Evolutionary conservation across 2,329 filamentous ascomycete genomes (phyloP).

Genomic region (Fusarium sarcochroum): DNA sequence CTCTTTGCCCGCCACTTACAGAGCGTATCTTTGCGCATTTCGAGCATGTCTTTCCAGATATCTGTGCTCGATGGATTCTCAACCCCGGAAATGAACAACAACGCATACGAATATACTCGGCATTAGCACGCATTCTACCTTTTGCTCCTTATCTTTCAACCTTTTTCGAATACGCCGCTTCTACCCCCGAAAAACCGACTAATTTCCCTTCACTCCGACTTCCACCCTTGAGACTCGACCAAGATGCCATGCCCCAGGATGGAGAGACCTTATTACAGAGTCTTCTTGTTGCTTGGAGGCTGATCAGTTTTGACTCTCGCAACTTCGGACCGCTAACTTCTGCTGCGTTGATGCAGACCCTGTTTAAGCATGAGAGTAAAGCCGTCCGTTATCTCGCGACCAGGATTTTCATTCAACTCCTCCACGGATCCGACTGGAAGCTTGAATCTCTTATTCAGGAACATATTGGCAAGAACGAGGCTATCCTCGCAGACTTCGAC

Average conservation of each 20-base stretch:
- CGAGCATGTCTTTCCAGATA: constrained; percentile 81
- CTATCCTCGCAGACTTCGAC: constrained; percentile 81
- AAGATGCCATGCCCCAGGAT: constrained; percentile 43
- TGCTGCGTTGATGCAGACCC: constrained; percentile 75
- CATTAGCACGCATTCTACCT: constrained; percentile 84
- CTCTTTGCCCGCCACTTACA: constrained; percentile 78
- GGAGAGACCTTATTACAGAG: constrained; percentile 47
- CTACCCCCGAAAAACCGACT: constrained; percentile 26
- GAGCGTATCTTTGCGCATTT: constrained; percentile 82
- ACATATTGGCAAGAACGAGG: constrained; percentile 72
- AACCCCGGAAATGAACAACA: constrained; percentile 57
- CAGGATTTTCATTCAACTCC: constrained; percentile 82
- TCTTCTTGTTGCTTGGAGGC: constrained; percentile 74
- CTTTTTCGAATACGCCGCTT: constrained; percentile 68
- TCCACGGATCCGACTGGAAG: constrained; percentile 84
- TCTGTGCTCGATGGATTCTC: constrained; percentile 84
- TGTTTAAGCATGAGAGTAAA: constrained; percentile 73
- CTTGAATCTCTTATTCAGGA: constrained; percentile 78
- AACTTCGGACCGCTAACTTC: constrained; percentile 76
- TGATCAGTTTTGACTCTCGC: constrained; percentile 81
- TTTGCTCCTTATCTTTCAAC: constrained; percentile 84
- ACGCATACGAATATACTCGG: constrained; percentile 69
- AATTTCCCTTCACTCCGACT: constrained; percentile 49
- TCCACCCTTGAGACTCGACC: constrained; percentile 50
- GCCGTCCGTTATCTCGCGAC: constrained; percentile 85